Percentiles rank a stretch among this genome's conserved stretches.
These are phyloP conservation scores for Erodium chrysanthum DNA, from an alignment of 441 rosid genomes.

Conservation along the genomic window DNA sequence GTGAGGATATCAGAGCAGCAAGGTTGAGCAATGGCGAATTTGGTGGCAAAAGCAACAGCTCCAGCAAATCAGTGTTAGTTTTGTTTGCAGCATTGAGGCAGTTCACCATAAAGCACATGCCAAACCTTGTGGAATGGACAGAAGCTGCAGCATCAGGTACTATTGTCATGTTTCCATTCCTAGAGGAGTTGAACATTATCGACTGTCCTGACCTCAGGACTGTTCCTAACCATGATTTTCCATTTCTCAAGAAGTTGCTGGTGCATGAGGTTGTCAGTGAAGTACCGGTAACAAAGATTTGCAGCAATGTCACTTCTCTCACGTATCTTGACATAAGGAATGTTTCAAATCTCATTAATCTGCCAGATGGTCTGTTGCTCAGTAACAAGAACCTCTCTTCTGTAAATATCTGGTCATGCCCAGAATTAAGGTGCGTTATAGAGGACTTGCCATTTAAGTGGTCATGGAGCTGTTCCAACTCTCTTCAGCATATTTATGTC, in stretches of 20 bases:
- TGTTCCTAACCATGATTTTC: background rate
- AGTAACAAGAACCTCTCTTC: background rate
- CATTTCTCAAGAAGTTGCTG: slow-evolving; percentile 11
- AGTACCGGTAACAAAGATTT: background rate
- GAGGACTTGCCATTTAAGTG: background rate
- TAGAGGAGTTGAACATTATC: slow-evolving; percentile 9
- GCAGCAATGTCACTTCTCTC: background rate
- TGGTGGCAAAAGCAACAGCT: no score
- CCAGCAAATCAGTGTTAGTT: no score
- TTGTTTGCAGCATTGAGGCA: slow-evolving; percentile 9
- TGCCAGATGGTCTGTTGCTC: background rate
- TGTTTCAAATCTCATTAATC: background rate
- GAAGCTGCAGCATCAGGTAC: background rate
- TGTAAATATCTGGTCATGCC: background rate
- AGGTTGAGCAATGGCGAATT: background rate
- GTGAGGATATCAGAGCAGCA: background rate
- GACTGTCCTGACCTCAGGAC: background rate
- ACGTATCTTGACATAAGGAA: background rate
- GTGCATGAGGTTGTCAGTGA: background rate
- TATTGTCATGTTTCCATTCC: slow-evolving; percentile 19
- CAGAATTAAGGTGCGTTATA: background rate
- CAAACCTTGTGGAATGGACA: slow-evolving; percentile 5
- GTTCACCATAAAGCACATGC: background rate
- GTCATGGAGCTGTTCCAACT: background rate
- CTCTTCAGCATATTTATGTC: background rate